These are phyloP conservation scores for Penicillium sp. DNA, from an alignment of 2,329 filamentous ascomycete species.

Conservation along the genomic window DNA sequence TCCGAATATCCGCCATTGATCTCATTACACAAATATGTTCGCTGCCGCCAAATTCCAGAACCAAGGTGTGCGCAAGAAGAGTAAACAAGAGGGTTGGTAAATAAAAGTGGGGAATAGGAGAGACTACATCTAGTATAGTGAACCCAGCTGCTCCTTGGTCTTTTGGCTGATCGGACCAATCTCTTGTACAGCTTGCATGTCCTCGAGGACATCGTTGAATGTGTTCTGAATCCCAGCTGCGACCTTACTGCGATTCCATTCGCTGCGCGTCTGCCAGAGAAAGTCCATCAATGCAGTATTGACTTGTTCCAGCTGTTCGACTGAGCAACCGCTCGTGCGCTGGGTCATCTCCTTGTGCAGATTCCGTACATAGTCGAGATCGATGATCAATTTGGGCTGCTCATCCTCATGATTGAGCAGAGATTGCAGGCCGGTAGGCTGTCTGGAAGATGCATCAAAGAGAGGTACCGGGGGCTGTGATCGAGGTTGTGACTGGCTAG, in stretches of 20 bases:
- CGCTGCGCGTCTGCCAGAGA: conserved; percentile 77
- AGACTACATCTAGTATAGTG: conserved; percentile 17
- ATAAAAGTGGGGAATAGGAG: conserved; percentile 9
- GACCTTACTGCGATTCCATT: conserved; percentile 84
- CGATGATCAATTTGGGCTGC: conserved; percentile 43
- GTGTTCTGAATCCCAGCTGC: conserved; percentile 65
- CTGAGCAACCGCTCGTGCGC: conserved; percentile 75
- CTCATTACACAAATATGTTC: conserved; percentile 25
- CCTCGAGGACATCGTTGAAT: conserved; percentile 71
- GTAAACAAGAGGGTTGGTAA: background rate
- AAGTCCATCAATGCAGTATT: conserved; percentile 88
- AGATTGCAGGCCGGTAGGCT: conserved; percentile 35
- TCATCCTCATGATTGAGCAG: conserved; percentile 40
- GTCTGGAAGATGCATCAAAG: conserved; percentile 42
- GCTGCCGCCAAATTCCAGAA: conserved; percentile 21
- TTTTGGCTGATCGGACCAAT: conserved; percentile 42
- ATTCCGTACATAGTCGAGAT: conserved; percentile 57
- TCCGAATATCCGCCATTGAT: conserved; percentile 20
- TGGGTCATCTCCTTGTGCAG: conserved; percentile 69
- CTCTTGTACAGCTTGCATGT: conserved; percentile 62
- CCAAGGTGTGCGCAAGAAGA: conserved; percentile 17
- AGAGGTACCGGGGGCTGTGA: conserved; percentile 45
- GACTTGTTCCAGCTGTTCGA: conserved; percentile 95
- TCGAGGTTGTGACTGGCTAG: conserved; percentile 46
- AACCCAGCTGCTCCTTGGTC: conserved; percentile 37